Conservation (phyloP, 2,329 filamentous ascomycete genomes). For the Colletotrichum viniferum region DNA sequence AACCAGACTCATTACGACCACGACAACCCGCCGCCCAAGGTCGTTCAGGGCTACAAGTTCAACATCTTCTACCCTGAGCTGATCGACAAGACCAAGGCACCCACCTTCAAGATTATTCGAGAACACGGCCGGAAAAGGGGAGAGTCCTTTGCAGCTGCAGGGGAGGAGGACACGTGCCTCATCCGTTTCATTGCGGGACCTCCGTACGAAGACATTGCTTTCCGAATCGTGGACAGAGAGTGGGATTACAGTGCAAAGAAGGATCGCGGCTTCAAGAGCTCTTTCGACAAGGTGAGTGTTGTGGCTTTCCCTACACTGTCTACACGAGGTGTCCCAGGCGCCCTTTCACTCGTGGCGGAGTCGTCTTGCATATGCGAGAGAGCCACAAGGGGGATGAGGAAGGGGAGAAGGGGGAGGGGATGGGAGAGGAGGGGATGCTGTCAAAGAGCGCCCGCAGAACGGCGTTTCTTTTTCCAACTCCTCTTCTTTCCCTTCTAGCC, state of each 20-base stretch:
- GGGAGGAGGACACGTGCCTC: constrained; percentile 95
- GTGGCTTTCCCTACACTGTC: neutral
- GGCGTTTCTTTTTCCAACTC: neutral
- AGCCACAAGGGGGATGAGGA: neutral
- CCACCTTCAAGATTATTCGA: constrained; percentile 93
- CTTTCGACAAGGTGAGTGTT: constrained; percentile 85
- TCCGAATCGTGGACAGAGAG: constrained; percentile 96
- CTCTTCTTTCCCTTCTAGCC: neutral
- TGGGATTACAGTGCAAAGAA: constrained; percentile 98
- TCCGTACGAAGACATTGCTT: constrained; percentile 96
- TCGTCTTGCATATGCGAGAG: constrained; percentile 5
- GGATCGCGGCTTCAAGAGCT: constrained; percentile 93
- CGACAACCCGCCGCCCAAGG: constrained; percentile 95
- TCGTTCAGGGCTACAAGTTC: constrained; percentile 99
- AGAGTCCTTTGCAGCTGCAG: constrained; percentile 90
- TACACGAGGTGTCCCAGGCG: neutral
- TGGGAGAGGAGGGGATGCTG: neutral
- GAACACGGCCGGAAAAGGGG: constrained; percentile 89
- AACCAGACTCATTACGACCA: constrained; percentile 99
- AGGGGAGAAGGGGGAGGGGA: neutral
- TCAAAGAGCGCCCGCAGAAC: constrained; percentile 8
- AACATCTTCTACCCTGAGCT: constrained; percentile 99
- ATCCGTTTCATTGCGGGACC: constrained; percentile 95
- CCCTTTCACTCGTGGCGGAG: neutral
- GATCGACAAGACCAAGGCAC: constrained; percentile 91